Conservation (phyloP, 2,329 filamentous ascomycete genomes). For the Penicillium polonicum region DNA sequence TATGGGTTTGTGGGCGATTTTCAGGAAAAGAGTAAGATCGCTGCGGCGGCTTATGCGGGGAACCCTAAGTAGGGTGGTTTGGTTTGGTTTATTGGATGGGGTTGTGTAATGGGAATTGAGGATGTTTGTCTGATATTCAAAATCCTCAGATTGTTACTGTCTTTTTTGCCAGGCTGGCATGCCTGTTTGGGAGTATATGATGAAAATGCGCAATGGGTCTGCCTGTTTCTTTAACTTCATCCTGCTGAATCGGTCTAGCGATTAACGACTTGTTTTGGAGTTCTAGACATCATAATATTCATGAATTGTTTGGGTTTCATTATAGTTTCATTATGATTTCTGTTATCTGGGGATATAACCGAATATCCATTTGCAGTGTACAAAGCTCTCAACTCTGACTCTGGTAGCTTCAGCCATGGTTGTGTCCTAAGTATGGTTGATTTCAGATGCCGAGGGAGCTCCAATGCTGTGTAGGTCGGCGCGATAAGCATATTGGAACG, state of each 20-base stretch:
- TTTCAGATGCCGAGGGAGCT: background rate
- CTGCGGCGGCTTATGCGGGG: constrained; percentile 47
- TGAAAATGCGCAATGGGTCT: background rate
- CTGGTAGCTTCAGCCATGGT: background rate
- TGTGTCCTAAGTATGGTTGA: background rate
- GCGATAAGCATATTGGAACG: background rate
- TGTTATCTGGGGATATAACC: background rate
- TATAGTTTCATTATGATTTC: constrained; percentile 2
- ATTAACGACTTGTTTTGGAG: background rate
- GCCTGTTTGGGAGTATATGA: background rate
- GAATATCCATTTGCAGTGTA: background rate
- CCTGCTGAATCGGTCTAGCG: background rate
- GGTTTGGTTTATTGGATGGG: background rate
- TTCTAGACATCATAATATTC: background rate
- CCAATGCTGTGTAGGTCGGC: background rate
- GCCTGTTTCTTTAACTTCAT: background rate
- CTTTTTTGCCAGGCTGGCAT: background rate
- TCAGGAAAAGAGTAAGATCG: constrained; percentile 28
- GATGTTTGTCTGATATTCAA: background rate
- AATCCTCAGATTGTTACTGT: constrained; percentile 21
- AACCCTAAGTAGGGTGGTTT: constrained; percentile 49
- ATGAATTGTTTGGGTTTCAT: constrained; percentile 2
- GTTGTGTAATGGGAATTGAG: background rate
- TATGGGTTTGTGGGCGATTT: constrained; percentile 64
- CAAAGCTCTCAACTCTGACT: background rate